Evolutionary conservation across 2,329 filamentous ascomycete species (phyloP).

Genomic region (Aspergillus pseudoterreus): DNA sequence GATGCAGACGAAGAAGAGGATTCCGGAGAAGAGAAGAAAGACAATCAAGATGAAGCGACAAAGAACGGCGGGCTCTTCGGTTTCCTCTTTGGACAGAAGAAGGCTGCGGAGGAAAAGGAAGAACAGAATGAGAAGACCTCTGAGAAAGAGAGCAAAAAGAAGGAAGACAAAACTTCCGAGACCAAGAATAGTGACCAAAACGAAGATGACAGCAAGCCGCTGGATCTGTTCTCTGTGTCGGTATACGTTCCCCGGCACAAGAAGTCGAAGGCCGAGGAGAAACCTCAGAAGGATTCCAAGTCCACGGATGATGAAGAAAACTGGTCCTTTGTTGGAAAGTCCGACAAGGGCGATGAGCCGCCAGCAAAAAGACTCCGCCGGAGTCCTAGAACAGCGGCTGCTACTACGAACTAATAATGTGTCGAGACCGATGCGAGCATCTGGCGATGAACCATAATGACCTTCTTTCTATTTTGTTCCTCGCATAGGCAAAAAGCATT

Average conservation of each 20-base stretch:
- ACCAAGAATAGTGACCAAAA: slow-evolving; percentile 13
- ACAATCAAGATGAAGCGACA: slow-evolving; percentile 41
- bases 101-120: slow-evolving; percentile 2
- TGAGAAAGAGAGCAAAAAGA: neutral
- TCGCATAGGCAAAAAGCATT: too few relatives aligned
- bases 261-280: slow-evolving; percentile 3
- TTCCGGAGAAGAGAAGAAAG: slow-evolving; percentile 16
- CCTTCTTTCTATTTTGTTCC: too few relatives aligned
- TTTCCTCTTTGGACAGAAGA: slow-evolving; percentile 24
- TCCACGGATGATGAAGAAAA: slow-evolving; percentile 14
- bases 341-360: slow-evolving; percentile 25
- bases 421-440: neutral
- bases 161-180: slow-evolving; percentile 3
- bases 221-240: slow-evolving; percentile 30
- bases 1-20: slow-evolving; percentile 53
- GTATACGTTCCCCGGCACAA: slow-evolving; percentile 26
- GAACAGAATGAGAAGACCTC: slow-evolving; percentile 2
- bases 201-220: slow-evolving; percentile 12
- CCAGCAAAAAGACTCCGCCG: slow-evolving; percentile 34
- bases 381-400: slow-evolving; percentile 19
- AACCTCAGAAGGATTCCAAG: neutral
- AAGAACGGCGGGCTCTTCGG: slow-evolving; percentile 20
- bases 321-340: slow-evolving; percentile 16
- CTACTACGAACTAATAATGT: neutral
- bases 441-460: too few relatives aligned